Base-by-base conservation (phyloP, 768 basidiomycete genomes). In the Mrakia gelida region DNA sequence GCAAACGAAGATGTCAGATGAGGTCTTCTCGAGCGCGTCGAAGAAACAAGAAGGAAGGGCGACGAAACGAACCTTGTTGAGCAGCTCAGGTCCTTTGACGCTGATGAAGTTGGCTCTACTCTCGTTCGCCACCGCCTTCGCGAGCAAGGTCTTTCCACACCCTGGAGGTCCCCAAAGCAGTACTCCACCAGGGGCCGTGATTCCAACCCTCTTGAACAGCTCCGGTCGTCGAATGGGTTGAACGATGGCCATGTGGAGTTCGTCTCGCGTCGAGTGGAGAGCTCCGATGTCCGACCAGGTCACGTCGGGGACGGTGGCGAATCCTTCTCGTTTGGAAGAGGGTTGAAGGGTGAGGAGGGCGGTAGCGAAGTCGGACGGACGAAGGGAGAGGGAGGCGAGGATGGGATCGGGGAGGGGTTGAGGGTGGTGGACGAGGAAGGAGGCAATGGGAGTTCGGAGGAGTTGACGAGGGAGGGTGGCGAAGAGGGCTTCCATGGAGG, bases 131-230 rank as follows among this genome's bases (percentile, higher is more conserved):
- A 98, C 96, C 0, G 96, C 97, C 83, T 98, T 98, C 0, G 97
- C 97, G n/a, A 99, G 86, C 41, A 99, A 83, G 0, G 97, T 99
- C 86, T 98, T 99, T 7, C 97, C 97, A 82, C 96, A 98, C 15
- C 97, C 97, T 0, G 97, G 96, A 34, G 97, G 97, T 43, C 97
- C 97, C 97, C 97, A 98, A n/a, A 98, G 85, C 49, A 98, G 86
- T 3, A 98, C 97, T 0, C 96, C 97, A 82, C 94, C 95, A 0
- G 94, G 90, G 0, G 93, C 92, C 43, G 91, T 90, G 80, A 99
- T 94, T 9, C 97, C 97, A 0, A 98, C 92, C 15, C 88, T 88
- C 67, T 85, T 89, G 85, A 99, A 99, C 3, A 98, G 83, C 82
- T 94, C 94, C 0, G 97, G 96, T 45, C 92, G 86, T 71, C 89